These are phyloP conservation scores for Eragrostis nindensis DNA, from an alignment of 176 grass and related monocot species.

Conservation along the genomic window DNA sequence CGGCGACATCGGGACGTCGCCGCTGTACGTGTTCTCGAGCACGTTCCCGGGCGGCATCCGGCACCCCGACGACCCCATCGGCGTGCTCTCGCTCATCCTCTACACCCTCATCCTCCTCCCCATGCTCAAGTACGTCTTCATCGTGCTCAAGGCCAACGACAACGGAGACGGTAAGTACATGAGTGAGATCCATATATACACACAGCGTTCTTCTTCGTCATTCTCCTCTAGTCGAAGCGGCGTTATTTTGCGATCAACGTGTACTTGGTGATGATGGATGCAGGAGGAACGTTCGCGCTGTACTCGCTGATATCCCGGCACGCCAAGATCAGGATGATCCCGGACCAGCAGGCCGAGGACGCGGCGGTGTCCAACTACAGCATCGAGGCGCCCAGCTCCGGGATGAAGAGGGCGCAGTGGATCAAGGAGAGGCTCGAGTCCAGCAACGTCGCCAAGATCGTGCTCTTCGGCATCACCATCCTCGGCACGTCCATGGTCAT, in stretches of 20 bases:
- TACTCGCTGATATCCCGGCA: slow-evolving; percentile 69
- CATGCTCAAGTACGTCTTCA: slow-evolving; percentile 67
- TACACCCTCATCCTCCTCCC: slow-evolving; percentile 61
- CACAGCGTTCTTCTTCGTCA: background rate
- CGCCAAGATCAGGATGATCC: slow-evolving; percentile 59
- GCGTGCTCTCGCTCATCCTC: slow-evolving; percentile 70
- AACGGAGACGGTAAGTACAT: slow-evolving; percentile 57
- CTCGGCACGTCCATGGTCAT: slow-evolving; percentile 72
- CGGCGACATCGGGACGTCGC: slow-evolving; percentile 78
- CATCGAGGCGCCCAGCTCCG: slow-evolving; percentile 28
- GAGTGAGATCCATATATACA: no score
- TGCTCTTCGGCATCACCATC: slow-evolving; percentile 57
- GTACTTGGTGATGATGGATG: no score
- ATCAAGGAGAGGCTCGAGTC: slow-evolving; percentile 54
- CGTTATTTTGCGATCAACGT: no score
- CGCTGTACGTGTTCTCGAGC: slow-evolving; percentile 71
- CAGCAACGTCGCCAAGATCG: slow-evolving; percentile 37
- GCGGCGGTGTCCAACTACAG: slow-evolving; percentile 49
- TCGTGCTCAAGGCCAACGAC: slow-evolving; percentile 66
- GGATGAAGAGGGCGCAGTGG: slow-evolving; percentile 41
- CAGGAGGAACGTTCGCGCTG: slow-evolving; percentile 71
- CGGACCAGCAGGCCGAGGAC: slow-evolving; percentile 66
- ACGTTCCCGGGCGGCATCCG: slow-evolving; percentile 59
- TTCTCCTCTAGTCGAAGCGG: no score
- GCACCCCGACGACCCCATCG: slow-evolving; percentile 56